Evolutionary conservation across 2,329 filamentous ascomycete genomes (phyloP).

Genomic region (Colletotrichum incanum): DNA sequence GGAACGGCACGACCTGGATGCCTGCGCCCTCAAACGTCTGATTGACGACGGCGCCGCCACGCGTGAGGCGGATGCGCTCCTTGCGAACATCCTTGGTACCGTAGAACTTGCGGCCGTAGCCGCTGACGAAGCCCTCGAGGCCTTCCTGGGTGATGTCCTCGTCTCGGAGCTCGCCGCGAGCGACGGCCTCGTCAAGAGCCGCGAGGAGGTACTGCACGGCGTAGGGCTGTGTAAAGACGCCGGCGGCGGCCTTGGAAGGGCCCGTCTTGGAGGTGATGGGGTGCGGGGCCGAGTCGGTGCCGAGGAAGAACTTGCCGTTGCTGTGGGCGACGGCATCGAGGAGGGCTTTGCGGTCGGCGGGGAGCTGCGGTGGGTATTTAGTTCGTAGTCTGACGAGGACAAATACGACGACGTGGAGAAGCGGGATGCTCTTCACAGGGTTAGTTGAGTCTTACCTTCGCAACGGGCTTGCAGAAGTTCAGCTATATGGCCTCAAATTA

Average conservation of each 20-base stretch:
- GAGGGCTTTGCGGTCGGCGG: conserved; percentile 80
- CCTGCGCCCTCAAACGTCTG: conserved; percentile 69
- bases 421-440: background rate
- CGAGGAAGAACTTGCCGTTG: conserved; percentile 80
- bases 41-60: conserved; percentile 68
- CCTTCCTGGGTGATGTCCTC: conserved; percentile 69
- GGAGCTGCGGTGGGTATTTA: conserved; percentile 48
- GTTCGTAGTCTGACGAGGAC: background rate
- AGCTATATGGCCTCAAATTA: conserved; percentile 45
- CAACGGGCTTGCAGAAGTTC: conserved; percentile 83
- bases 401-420: background rate
- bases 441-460: conserved; percentile 67
- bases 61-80: conserved; percentile 71
- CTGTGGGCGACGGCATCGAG: conserved; percentile 74
- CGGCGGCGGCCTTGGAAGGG: conserved; percentile 71
- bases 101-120: conserved; percentile 70
- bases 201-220: conserved; percentile 76
- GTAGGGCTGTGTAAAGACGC: conserved; percentile 85
- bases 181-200: conserved; percentile 66
- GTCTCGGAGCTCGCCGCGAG: conserved; percentile 66
- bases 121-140: conserved; percentile 69
- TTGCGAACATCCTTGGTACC: conserved; percentile 62
- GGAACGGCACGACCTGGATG: conserved; percentile 77
- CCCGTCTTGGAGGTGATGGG: conserved; percentile 70
- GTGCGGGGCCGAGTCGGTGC: conserved; percentile 80